Conservation (phyloP, 1,284 basidiomycete species). For the Serendipita sp. region DNA sequence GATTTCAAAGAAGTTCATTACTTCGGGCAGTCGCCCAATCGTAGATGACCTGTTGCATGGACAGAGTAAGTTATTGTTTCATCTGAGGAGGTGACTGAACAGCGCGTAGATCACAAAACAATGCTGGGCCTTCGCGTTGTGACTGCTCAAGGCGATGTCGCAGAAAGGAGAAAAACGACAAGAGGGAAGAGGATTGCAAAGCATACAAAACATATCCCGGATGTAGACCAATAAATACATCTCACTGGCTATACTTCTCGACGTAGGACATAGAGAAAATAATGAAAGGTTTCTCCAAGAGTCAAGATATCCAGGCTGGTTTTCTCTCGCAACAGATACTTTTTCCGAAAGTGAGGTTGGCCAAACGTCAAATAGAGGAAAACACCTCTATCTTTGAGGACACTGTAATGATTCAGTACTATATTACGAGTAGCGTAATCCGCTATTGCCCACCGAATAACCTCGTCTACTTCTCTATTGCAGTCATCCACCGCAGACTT, state of each 20-base stretch:
- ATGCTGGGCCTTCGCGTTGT: slow-evolving; percentile 37
- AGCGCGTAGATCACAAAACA: slow-evolving; percentile 31
- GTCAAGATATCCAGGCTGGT: slow-evolving; percentile 51
- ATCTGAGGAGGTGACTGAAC: neutral
- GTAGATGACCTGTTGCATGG: slow-evolving; percentile 69
- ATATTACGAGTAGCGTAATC: neutral
- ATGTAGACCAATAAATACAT: neutral
- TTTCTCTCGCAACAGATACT: slow-evolving; percentile 40
- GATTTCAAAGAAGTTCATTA: slow-evolving; percentile 76
- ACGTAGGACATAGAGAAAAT: slow-evolving; percentile 56
- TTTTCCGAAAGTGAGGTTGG: slow-evolving; percentile 78
- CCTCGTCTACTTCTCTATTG: slow-evolving; percentile 69
- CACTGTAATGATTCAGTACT: slow-evolving; percentile 27
- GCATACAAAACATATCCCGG: neutral
- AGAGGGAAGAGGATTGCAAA: slow-evolving; percentile 3
- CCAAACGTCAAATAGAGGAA: slow-evolving; percentile 85
- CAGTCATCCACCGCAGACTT: slow-evolving; percentile 63
- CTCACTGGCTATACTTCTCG: neutral
- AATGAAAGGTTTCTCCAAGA: slow-evolving; percentile 70
- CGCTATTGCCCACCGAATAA: slow-evolving; percentile 42
- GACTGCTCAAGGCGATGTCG: slow-evolving; percentile 11
- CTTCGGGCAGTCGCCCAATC: slow-evolving; percentile 65
- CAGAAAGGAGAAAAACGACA: slow-evolving; percentile 7
- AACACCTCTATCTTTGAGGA: slow-evolving; percentile 45
- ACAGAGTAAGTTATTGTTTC: slow-evolving; percentile 36